These are phyloP conservation scores for Artemisia tridentata DNA, from an alignment of 129 eudicot genomes.

Conservation along the genomic window DNA sequence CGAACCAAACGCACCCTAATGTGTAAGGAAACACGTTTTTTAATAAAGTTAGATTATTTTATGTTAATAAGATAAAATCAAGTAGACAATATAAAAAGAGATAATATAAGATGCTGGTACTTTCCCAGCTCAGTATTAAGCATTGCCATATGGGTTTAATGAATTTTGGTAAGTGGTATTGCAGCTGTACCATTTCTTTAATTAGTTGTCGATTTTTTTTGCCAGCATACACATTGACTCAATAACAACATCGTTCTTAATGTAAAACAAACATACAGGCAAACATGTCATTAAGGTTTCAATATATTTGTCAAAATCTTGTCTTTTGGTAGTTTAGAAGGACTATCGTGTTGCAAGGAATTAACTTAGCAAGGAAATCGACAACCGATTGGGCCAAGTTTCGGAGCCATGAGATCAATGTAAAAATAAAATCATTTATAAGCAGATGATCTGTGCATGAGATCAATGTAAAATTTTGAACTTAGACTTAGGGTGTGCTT, in stretches of 20 bases:
- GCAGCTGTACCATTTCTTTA: conserved; percentile 29
- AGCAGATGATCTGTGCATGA: neutral
- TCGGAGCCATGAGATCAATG: neutral
- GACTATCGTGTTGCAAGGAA: neutral
- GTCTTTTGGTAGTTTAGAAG: neutral
- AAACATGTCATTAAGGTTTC: conserved; percentile 16
- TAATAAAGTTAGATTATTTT: neutral
- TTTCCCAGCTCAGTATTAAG: conserved; percentile 27
- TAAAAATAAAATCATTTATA: too few species aligned
- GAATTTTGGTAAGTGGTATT: conserved; percentile 1
- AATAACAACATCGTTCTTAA: conserved; percentile 2
- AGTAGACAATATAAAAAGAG: neutral
- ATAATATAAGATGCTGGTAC: conserved; percentile 2
- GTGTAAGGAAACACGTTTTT: too few species aligned
- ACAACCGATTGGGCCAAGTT: neutral
- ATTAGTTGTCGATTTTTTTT: conserved; percentile 29
- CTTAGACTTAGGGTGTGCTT: too few species aligned
- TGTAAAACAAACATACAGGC: neutral
- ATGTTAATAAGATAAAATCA: neutral
- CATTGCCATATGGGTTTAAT: conserved; percentile 29
- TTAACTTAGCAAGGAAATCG: neutral
- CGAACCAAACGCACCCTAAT: too few species aligned
- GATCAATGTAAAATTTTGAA: too few species aligned
- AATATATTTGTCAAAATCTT: neutral
- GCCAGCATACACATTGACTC: conserved; percentile 13